Conservation (phyloP, 306 rosid genomes). For the barrel medic (Medicago truncatula) region DNA sequence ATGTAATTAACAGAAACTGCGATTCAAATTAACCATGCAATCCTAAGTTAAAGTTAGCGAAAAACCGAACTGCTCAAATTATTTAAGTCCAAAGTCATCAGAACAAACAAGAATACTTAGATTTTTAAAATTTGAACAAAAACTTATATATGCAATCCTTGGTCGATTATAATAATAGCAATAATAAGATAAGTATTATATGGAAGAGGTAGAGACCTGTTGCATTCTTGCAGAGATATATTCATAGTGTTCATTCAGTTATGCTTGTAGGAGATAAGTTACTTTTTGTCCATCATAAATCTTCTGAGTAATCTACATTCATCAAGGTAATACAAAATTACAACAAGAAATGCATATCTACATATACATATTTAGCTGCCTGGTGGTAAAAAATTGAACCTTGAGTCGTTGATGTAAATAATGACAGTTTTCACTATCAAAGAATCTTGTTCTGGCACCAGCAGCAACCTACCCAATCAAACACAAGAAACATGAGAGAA, state of each 20-base stretch:
- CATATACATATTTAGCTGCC: constrained; percentile 35
- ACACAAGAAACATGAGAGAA: constrained; percentile 51
- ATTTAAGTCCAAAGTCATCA: background rate
- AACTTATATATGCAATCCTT: background rate
- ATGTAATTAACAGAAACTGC: background rate
- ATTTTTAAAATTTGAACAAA: background rate
- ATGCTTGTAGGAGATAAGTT: constrained; percentile 56
- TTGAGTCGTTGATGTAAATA: constrained; percentile 54
- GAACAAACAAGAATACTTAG: background rate
- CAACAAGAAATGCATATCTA: constrained; percentile 44
- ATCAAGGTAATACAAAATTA: constrained; percentile 48
- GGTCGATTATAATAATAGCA: background rate
- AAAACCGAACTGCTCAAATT: background rate
- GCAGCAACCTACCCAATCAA: constrained; percentile 68
- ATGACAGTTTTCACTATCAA: constrained; percentile 39
- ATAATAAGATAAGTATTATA: too few species aligned
- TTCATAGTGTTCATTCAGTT: constrained; percentile 29
- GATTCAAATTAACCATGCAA: background rate
- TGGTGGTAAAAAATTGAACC: constrained; percentile 42
- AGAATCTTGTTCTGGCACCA: constrained; percentile 55
- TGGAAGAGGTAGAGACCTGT: background rate
- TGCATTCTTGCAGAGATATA: background rate
- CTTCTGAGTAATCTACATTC: constrained; percentile 64
- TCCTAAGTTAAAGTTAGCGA: background rate
- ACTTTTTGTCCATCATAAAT: constrained; percentile 58